Evolutionary conservation across 805 yeast species (phyloP), one percentile per base, ranked within the genome.

Genomic region (Ogataea kodamae): DNA sequence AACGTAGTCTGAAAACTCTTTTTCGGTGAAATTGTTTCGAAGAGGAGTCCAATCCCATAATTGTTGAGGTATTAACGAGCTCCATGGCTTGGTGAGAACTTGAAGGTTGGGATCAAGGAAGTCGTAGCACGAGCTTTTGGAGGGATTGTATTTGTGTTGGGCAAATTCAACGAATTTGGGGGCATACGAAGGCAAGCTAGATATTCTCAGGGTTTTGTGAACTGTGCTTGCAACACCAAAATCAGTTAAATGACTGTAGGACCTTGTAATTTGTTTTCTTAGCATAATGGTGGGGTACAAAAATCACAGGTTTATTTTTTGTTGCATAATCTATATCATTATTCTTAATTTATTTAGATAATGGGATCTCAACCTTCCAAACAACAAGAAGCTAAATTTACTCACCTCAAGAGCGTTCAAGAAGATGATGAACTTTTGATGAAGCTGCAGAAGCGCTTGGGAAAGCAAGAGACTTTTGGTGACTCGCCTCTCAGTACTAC

Each of bases 401-500:
- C 48, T 10, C 43, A 47, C 7, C 41, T 48, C 8, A 37, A 32
- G 9, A 25, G 36, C 34, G 15, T 21, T 21, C 33, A 45, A 6
- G 54, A 46, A 8, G 60, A 56, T 28, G 62, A 57, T 22, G 62
- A 58, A 30, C 37, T 58, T 11, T 52, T 58, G 8, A 30, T 42
- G 19, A 58, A 58, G 36, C 41, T 58, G n/a, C 62, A 58, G 36
- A 40, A 37, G 17, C 21, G 57, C 25, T 33, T 30, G n/a, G 41
- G 28, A 9, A 18, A 22, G 22, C 24, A 38, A 15, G 49, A 44
- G 6, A 39, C 28, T 8, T 31, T 9, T 9, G 33, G 17, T 9
- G 39, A 37, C 8, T 40, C 49, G 26, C 68, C 74, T 10, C 52
- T 68, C 23, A 41, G 55, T 9, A 42, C 52, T 5, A 41, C 48